These are phyloP conservation scores for Eragrostis nindensis DNA, from an alignment of 176 grass and related monocot species.

Conservation along the genomic window DNA sequence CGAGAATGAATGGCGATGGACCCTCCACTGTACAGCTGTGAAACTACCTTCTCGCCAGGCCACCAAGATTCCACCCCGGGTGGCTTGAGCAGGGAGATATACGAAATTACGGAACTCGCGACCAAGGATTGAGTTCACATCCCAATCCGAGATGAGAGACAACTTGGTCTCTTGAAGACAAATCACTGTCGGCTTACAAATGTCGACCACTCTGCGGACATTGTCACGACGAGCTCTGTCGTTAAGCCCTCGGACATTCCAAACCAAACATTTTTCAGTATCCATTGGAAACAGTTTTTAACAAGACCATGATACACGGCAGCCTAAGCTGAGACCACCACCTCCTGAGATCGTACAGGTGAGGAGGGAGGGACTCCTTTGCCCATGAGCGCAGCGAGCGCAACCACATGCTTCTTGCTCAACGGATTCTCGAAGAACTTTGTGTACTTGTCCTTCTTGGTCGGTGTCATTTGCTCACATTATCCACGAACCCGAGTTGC, in stretches of 20 bases:
- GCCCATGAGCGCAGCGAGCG: no score
- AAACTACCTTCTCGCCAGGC: background rate
- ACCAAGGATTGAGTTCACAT: background rate
- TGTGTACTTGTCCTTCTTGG: no score
- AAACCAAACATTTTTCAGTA: background rate
- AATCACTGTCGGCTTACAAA: rapidly evolving
- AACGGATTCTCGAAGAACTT: no score
- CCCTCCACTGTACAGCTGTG: background rate
- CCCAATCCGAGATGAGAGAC: background rate
- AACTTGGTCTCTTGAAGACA: background rate
- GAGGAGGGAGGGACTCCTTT: no score
- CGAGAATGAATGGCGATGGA: background rate
- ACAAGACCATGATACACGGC: no score
- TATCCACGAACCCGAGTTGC: no score
- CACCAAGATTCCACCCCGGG: background rate
- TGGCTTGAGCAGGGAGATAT: background rate
- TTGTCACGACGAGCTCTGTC: no score
- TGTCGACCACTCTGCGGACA: background rate
- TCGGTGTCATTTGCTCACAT: no score
- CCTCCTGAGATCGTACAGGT: no score
- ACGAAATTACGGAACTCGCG: background rate
- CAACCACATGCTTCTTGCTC: no score
- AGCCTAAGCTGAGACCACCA: no score
- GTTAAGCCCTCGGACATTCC: background rate
- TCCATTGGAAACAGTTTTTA: background rate